Evolutionary conservation across 2,329 filamentous ascomycete species (phyloP).

Genomic region (Berkeleyomyces basicola): DNA sequence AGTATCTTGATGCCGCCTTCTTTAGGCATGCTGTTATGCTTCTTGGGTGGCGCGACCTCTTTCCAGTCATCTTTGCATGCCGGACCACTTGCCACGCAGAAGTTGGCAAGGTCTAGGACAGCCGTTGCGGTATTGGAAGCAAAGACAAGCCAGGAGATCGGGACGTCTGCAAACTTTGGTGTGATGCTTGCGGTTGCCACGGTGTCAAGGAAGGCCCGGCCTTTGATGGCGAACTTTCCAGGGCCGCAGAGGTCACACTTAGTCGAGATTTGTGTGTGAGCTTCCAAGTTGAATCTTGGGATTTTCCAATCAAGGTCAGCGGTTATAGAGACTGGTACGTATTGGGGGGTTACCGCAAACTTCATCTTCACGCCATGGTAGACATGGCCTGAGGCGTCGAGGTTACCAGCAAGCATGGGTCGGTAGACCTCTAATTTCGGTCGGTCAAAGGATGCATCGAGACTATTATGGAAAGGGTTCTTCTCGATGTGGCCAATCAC

Average conservation of each 20-base stretch:
- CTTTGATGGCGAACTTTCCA: not conserved
- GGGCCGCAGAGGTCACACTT: slow-evolving; percentile 2
- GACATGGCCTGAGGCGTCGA: not conserved
- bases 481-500: not conserved
- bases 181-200: not conserved
- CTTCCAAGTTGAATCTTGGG: not conserved
- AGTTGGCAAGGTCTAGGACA: not conserved
- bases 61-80: slow-evolving; percentile 3
- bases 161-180: not conserved
- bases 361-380: not conserved
- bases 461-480: not conserved
- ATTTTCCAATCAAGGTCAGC: slow-evolving; percentile 3
- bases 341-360: not conserved
- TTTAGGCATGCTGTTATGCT: not conserved
- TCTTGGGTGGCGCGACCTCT: not conserved
- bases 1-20: not conserved
- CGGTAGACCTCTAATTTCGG: slow-evolving; percentile 2
- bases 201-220: not conserved
- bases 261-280: not conserved
- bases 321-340: not conserved
- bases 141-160: slow-evolving; percentile 1
- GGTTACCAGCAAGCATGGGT: not conserved
- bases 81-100: slow-evolving; percentile 2
- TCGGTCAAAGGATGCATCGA: not conserved
- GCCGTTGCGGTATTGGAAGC: not conserved